Conservation (phyloP, 2,329 filamentous ascomycete genomes). For the Fragosphaeria purpurea region DNA sequence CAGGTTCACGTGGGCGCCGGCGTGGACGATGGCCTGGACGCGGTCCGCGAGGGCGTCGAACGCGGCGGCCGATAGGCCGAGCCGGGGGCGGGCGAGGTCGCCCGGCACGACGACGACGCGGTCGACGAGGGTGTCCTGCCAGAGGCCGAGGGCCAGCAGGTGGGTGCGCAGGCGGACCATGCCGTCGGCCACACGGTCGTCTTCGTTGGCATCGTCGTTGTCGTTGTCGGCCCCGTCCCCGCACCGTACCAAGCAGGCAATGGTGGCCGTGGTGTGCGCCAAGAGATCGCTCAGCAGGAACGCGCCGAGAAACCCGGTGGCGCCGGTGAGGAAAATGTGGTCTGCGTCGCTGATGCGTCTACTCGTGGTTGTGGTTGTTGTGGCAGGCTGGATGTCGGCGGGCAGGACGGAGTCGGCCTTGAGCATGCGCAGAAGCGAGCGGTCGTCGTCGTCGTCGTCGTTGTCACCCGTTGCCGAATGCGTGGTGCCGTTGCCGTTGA, state of each 20-base stretch:
- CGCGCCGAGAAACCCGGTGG: conserved; percentile 66
- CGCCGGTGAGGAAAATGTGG: conserved; percentile 62
- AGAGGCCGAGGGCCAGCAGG: conserved; percentile 66
- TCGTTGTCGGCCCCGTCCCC: no score
- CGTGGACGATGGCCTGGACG: conserved; percentile 66
- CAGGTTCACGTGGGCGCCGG: conserved; percentile 68
- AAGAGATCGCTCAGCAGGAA: conserved; percentile 62
- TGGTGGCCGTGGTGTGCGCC: conserved; percentile 56
- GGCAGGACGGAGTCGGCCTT: conserved; percentile 36
- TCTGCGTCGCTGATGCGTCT: conserved; percentile 48
- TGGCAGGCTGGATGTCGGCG: conserved; percentile 56
- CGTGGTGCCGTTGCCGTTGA: neutral
- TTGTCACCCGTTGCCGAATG: no score
- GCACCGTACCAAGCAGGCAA: conserved; percentile 54
- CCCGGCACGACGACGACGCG: conserved; percentile 67
- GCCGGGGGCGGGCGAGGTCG: conserved; percentile 57
- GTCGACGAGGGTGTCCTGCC: conserved; percentile 68
- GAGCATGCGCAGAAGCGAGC: conserved; percentile 25
- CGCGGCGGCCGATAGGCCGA: conserved; percentile 55
- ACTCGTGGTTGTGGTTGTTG: conserved; percentile 38
- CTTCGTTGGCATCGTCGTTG: conserved; percentile 11
- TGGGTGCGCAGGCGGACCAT: conserved; percentile 67
- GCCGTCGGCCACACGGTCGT: conserved; percentile 54
- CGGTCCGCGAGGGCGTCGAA: conserved; percentile 56
- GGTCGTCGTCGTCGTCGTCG: conserved; percentile 1